phyloP scores from a whole-genome alignment of 495 filamentous ascomycete species.

The Hapsidospora chrysogenum region DNA sequence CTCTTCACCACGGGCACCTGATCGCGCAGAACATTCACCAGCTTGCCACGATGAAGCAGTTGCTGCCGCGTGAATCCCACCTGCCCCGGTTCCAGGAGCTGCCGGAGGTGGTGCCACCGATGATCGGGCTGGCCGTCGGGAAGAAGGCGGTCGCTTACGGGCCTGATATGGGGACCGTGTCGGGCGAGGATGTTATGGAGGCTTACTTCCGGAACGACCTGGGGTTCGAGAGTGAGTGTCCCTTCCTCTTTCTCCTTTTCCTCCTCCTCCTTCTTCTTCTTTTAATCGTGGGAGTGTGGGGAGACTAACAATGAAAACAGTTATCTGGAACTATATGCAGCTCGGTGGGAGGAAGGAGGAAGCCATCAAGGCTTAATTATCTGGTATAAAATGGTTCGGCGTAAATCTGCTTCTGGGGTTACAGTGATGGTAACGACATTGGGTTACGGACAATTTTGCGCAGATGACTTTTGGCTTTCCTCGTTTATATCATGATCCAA shows the following conservation, averaged over 20 bases:
- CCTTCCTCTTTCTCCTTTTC: not conserved
- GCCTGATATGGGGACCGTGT: slow-evolving; percentile 26
- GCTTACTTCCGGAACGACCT: slow-evolving; percentile 50
- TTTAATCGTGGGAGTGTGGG: not conserved
- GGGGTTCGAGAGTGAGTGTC: slow-evolving; percentile 39
- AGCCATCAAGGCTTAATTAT: too few species aligned
- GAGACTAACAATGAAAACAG: not conserved
- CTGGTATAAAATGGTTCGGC: too few species aligned
- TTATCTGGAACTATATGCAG: slow-evolving; percentile 4
- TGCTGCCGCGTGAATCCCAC: slow-evolving; percentile 16
- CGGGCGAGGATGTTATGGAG: slow-evolving; percentile 40
- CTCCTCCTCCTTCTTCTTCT: not conserved
- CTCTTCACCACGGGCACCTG: slow-evolving; percentile 48
- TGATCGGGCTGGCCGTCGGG: slow-evolving; percentile 51
- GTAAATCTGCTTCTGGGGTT: too few species aligned
- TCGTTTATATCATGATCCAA: too few species aligned
- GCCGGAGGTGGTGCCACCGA: slow-evolving; percentile 33
- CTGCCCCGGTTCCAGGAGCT: slow-evolving; percentile 28
- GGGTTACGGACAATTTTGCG: too few species aligned
- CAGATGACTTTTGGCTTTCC: too few species aligned
- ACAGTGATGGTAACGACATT: too few species aligned
- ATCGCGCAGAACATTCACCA: slow-evolving; percentile 45
- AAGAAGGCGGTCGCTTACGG: slow-evolving; percentile 46
- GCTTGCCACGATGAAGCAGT: slow-evolving; percentile 25
- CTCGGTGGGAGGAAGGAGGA: not conserved